Base-by-base conservation (phyloP, 2,329 filamentous ascomycete genomes). In the Ceratocystis huliohia region DNA sequence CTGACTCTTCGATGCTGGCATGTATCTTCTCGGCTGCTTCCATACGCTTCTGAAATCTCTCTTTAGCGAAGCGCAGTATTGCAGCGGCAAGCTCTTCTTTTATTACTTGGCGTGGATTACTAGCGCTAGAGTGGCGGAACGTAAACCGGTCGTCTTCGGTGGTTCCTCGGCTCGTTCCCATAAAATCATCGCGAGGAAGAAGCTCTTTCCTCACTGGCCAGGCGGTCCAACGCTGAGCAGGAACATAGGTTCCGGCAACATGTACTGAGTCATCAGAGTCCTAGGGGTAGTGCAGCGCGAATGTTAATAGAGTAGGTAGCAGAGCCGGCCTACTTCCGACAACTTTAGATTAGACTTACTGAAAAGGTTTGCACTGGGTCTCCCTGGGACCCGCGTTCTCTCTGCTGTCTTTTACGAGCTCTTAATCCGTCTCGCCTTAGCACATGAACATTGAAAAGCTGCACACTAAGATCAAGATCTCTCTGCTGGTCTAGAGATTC, bases 361-460 rank as follows among this genome's bases (percentile, higher is more conserved):
- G 56, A 48, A 65, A 65, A 65, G 25, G n/a, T 37, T 33, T 64
- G 63, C 48, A 56, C 63, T 2, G 28, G 57, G 71, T 72, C 65
- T 65, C 72, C 30, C 69, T 65, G 53, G 74, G 69, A 45, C 68
- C 70, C 5, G 69, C 72, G 45, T 70, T 71, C 65, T 71, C 71
- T 30, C 17, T 57, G 61, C 13, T 33, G 56, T 20, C 13, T 37
- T 59, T 59, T 57, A 15, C 67, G 57, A 6, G 61, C 56, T 10
- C 30, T 41, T 10, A 44, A 37, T 2, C 66, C 67, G 7, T 64
- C 61, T 15, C 66, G 57, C 74, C 87, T 91, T 65, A 95, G 77
- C 45, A 82, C 82, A 75, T 88, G 87, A 0, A 87, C 81, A 74
- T 94, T 90, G 76, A 89, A 96, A 4, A 96, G 77, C 76, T 96